phyloP scores from a whole-genome alignment of 2,329 filamentous ascomycete genomes.

The Fusarium nisikadoi region DNA sequence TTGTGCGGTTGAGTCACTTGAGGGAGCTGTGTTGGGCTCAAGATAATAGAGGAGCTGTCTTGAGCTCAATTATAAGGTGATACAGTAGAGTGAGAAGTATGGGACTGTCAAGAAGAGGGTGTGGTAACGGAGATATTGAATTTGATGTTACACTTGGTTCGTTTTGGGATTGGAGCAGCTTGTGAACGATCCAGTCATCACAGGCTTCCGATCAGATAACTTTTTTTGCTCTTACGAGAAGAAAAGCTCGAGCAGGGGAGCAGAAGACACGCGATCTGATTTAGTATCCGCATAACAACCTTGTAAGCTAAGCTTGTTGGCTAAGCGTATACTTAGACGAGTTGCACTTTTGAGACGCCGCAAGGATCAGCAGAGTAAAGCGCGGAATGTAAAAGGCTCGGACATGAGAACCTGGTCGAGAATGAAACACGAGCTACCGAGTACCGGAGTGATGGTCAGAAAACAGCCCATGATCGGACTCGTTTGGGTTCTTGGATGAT shows the following conservation, averaged over 20 bases:
- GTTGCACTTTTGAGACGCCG: conserved; percentile 17
- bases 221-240: not conserved
- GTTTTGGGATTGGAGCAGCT: conserved; percentile 13
- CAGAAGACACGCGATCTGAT: conserved; percentile 4
- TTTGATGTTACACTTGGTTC: conserved; percentile 18
- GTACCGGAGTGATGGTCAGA: not conserved
- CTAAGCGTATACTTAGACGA: conserved; percentile 10
- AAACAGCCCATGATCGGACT: conserved; percentile 27
- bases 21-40: not conserved
- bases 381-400: not conserved
- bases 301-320: conserved; percentile 6
- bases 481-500: conserved; percentile 16
- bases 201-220: conserved; percentile 32
- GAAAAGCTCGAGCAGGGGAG: conserved; percentile 1
- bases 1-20: not conserved
- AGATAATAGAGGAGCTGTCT: not conserved
- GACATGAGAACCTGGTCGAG: not conserved
- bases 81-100: not conserved
- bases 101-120: not conserved
- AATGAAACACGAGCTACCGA: not conserved
- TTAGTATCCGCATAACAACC: conserved; percentile 22
- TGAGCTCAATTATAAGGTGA: not conserved
- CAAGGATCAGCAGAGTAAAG: conserved; percentile 9
- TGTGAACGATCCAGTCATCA: conserved; percentile 2
- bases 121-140: conserved; percentile 3